Evolutionary conservation across 352 stramenopile species (phyloP), one percentile per base, ranked within the genome.

Genomic region (Aphanomyces euteiches): DNA sequence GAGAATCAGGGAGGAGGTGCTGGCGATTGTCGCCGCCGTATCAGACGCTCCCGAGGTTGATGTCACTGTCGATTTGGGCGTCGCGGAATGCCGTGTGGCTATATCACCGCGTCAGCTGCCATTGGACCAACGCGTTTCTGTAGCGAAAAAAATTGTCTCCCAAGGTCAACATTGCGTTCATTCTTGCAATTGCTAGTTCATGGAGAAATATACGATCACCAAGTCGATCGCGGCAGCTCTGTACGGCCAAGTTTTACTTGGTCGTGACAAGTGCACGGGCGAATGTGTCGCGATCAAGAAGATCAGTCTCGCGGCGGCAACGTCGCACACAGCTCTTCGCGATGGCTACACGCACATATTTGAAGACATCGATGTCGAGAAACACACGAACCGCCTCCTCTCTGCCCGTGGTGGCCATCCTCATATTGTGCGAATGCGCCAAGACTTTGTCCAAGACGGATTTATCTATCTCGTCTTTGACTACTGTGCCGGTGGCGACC

Each of bases 401-500:
- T 84, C 79, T 64, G 76, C 75, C 65, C 74, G 85, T 34, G 81
- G 82, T 39, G 82, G 81, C 67, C 83, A 92, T 73, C 65, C 67
- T 41, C 79, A 90, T 63, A 69, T 93, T 59, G 78, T 93, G 28
- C 76, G 75, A 10, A 74, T 91, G 71, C 83, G 81, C 66, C 81
- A 90, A 40, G 85, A 93, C 72, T 90, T 93, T 47, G 83, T 89
- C 68, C 87, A 87, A 64, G 84, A 91, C 73, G 85, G 84, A 36
- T 92, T 89, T 45, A 47, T 91, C 40, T 90, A 92, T 75, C 80
- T 94, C 53, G 72, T 89, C 17, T 85, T 89, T 50, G 78, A 83
- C 4, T 87, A 78, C 54, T 89, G 80, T 71, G 75, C 73, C 0
- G 69, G 75, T 13, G 81, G 81, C n/a, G 81, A 89, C 60, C 56